These are phyloP conservation scores for Boletus patriciae DNA, from an alignment of 768 basidiomycete species.

Conservation along the genomic window DNA sequence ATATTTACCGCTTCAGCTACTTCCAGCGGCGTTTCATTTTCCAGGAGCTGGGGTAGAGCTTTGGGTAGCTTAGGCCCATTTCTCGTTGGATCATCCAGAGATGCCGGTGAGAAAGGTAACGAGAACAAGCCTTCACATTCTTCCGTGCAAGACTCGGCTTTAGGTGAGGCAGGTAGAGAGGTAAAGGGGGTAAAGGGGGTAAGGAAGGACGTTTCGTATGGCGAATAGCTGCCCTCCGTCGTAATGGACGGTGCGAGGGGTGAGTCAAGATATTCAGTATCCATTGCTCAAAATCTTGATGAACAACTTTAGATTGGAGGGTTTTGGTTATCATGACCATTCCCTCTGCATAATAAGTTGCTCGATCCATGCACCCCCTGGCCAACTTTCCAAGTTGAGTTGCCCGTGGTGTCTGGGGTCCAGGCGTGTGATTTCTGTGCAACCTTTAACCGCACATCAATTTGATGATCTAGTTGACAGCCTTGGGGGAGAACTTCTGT, in stretches of 20 bases:
- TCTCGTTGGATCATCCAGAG: constrained; percentile 19
- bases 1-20: constrained; percentile 27
- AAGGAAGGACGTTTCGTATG: constrained; percentile 7
- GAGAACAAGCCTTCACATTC: constrained; percentile 9
- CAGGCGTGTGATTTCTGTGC: neutral
- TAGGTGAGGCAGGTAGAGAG: constrained; percentile 3
- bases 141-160: neutral
- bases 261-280: neutral
- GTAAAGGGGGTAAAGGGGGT: constrained; percentile 15
- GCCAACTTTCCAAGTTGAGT: neutral
- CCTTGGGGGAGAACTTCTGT: too few species aligned
- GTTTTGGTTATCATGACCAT: neutral
- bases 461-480: too few species aligned
- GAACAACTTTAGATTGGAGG: neutral
- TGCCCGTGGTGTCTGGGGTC: neutral
- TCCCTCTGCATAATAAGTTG: neutral
- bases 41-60: constrained; percentile 23
- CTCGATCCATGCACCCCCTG: neutral
- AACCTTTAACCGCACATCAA: too few species aligned
- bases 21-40: constrained; percentile 20
- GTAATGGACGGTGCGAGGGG: constrained; percentile 2
- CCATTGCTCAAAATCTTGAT: neutral
- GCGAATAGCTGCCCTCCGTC: constrained; percentile 3
- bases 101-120: constrained; percentile 17
- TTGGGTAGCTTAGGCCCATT: constrained; percentile 21